phyloP scores from a whole-genome alignment of 1,139 yeast species.

The Hanseniaspora uvarum region DNA sequence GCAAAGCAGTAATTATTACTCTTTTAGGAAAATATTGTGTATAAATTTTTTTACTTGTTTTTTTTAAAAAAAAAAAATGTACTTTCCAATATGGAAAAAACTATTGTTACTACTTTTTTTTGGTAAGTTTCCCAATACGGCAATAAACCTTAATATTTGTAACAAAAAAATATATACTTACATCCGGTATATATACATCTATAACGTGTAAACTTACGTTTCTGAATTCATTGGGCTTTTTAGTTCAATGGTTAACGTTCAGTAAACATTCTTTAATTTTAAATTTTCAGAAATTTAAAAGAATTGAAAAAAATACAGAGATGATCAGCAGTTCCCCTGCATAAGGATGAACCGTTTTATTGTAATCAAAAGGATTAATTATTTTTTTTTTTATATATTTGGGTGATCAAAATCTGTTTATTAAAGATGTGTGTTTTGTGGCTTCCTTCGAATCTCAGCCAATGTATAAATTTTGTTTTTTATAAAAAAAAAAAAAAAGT shows the following conservation, averaged over 20 bases:
- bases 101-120: too few species aligned
- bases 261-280: constrained; percentile 14
- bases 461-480: too few species aligned
- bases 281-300: constrained; percentile 16
- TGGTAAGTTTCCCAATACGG: neutral
- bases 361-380: constrained; percentile 17
- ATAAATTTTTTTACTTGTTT: too few species aligned
- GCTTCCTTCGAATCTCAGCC: neutral
- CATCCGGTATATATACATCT: neutral
- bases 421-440: too few species aligned
- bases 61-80: too few species aligned
- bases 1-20: neutral
- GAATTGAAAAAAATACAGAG: constrained; percentile 77
- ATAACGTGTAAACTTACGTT: neutral
- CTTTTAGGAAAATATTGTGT: neutral
- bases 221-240: constrained; percentile 11
- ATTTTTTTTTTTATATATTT: constrained; percentile 12
- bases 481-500: too few species aligned
- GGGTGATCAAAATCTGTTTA: too few species aligned
- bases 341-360: constrained; percentile 84
- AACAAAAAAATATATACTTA: neutral
- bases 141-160: neutral
- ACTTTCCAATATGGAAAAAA: too few species aligned
- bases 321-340: constrained; percentile 96
- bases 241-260: constrained; percentile 10